phyloP scores from a whole-genome alignment of 306 rosid species.

The Lagenaria siceraria region DNA sequence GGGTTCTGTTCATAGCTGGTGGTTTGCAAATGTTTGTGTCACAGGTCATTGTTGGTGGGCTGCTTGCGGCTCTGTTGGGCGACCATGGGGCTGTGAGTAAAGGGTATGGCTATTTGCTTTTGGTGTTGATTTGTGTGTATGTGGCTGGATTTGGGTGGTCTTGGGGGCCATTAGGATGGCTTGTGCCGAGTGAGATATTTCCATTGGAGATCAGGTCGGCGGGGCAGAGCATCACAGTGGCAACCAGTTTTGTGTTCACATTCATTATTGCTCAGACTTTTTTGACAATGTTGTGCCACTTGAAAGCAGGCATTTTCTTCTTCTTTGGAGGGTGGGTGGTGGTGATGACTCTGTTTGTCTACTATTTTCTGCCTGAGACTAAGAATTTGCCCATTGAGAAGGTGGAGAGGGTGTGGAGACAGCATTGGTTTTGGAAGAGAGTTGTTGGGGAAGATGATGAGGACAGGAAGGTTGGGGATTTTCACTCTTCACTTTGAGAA shows the following conservation, averaged over 20 bases:
- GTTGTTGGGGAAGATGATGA: conserved; percentile 14
- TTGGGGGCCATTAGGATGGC: conserved; percentile 63
- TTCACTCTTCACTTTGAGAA: background rate
- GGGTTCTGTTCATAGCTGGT: conserved; percentile 39
- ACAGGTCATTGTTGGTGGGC: conserved; percentile 34
- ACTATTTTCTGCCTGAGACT: conserved; percentile 45
- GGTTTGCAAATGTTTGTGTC: conserved; percentile 50
- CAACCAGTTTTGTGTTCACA: conserved; percentile 41
- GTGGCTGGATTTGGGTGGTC: conserved; percentile 62
- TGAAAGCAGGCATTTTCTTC: conserved; percentile 48
- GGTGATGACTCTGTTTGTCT: conserved; percentile 46
- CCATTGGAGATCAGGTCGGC: conserved; percentile 50
- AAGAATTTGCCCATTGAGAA: conserved; percentile 46
- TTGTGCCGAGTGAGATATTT: conserved; percentile 57
- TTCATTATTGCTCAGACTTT: conserved; percentile 55
- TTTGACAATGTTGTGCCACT: conserved; percentile 43
- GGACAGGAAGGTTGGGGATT: background rate
- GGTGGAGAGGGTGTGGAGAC: conserved; percentile 45
- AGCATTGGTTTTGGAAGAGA: conserved; percentile 51
- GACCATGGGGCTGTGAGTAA: conserved; percentile 40
- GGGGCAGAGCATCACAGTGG: conserved; percentile 42
- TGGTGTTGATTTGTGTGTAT: conserved; percentile 35
- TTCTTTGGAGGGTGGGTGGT: conserved; percentile 52
- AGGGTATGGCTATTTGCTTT: conserved; percentile 31
- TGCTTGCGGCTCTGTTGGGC: conserved; percentile 35